Conservation (phyloP, 2,329 filamentous ascomycete genomes). For the Periconia sp. region DNA sequence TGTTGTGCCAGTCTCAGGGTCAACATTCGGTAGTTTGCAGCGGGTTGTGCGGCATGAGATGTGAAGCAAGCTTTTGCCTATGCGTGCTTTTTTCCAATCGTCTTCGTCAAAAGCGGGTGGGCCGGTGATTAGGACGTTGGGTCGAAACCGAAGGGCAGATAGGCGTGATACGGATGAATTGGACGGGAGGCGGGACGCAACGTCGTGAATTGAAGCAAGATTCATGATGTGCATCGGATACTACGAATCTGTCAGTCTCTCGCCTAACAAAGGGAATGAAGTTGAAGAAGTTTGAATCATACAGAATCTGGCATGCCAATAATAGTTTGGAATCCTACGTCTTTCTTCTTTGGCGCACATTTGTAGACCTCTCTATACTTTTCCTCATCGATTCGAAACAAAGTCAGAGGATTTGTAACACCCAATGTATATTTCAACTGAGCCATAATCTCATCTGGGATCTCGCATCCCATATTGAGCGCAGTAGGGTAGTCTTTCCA, state of each 20-base stretch:
- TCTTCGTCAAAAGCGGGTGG: constrained; percentile 69
- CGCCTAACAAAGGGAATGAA: background rate
- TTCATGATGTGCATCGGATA: constrained; percentile 72
- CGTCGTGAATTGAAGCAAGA: constrained; percentile 63
- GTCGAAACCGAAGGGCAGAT: constrained; percentile 66
- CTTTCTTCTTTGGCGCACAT: constrained; percentile 60
- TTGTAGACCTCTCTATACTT: constrained; percentile 61
- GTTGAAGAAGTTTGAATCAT: constrained; percentile 29
- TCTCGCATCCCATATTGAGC: constrained; percentile 49
- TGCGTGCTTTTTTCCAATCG: constrained; percentile 61
- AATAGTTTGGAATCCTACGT: constrained; percentile 64
- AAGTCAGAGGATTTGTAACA: constrained; percentile 63
- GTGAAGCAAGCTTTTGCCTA: constrained; percentile 55
- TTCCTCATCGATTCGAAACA: constrained; percentile 68
- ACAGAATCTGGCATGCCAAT: constrained; percentile 72
- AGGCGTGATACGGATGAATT: constrained; percentile 57
- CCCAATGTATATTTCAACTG: constrained; percentile 69
- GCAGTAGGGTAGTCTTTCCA: constrained; percentile 61
- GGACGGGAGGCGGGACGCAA: constrained; percentile 59
- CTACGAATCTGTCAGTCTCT: constrained; percentile 38
- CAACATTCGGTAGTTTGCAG: constrained; percentile 72
- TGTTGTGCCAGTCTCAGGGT: constrained; percentile 61
- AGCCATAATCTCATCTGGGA: constrained; percentile 57
- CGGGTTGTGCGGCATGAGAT: constrained; percentile 66
- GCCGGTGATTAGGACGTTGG: constrained; percentile 72